Conservation (phyloP, 306 rosid genomes). For the Cajanus cajan region DNA sequence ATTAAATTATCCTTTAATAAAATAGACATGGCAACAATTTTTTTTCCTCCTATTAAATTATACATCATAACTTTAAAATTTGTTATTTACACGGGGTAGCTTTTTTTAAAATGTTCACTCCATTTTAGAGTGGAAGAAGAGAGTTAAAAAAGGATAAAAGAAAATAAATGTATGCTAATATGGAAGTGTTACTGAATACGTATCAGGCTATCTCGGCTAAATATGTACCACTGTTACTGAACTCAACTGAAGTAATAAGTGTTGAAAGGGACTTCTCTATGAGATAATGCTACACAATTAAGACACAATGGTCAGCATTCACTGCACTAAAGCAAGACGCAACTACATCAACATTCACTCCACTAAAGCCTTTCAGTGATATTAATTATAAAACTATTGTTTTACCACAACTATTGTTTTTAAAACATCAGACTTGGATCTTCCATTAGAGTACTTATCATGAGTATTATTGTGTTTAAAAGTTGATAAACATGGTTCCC, state of each 20-base stretch:
- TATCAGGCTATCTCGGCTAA: not conserved
- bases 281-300: not conserved
- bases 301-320: not conserved
- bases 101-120: too few relatives aligned
- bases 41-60: too few relatives aligned
- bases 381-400: not conserved
- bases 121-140: too few relatives aligned
- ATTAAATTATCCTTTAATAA: too few relatives aligned
- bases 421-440: not conserved
- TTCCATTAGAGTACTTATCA: not conserved
- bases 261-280: constrained; percentile 22
- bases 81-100: too few relatives aligned
- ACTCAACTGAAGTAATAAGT: not conserved
- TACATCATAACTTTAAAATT: not conserved
- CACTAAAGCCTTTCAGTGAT: not conserved
- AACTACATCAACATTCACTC: not conserved
- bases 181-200: too few relatives aligned
- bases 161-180: too few relatives aligned
- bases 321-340: not conserved
- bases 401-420: not conserved
- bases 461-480: not conserved
- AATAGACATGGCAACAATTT: too few relatives aligned
- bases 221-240: not conserved
- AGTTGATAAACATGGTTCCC: not conserved
- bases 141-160: too few relatives aligned